A percentile compares a stretch with the other conserved stretches of the same genome.
These are phyloP conservation scores for Marvania coccoides DNA, from an alignment of 139 green algal species.

Conservation along the genomic window DNA sequence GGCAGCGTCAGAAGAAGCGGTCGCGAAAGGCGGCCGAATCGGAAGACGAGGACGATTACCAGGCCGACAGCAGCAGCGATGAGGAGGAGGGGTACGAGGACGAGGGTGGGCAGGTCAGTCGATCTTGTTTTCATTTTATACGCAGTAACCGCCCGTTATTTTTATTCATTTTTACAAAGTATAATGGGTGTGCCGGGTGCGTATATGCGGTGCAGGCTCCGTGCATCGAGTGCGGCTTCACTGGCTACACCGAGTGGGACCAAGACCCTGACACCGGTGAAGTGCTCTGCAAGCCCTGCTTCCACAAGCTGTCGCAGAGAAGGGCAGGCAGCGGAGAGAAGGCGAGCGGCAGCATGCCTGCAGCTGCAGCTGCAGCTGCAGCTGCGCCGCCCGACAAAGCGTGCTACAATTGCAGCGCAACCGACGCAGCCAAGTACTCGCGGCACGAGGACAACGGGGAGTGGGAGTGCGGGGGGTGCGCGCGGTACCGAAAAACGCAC, in stretches of 20 bases:
- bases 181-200: not conserved
- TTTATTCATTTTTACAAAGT: too few species aligned
- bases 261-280: not conserved
- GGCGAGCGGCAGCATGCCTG: not conserved
- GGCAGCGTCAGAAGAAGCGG: not conserved
- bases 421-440: not conserved
- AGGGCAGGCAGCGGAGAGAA: not conserved
- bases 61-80: too few species aligned
- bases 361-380: not conserved
- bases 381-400: not conserved
- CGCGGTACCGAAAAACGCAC: not conserved
- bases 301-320: not conserved
- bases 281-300: not conserved
- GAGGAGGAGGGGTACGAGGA: not conserved
- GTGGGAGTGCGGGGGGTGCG: constrained; percentile 1
- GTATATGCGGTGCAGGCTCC: not conserved
- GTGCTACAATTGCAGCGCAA: not conserved
- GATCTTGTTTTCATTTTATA: too few species aligned
- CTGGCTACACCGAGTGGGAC: not conserved
- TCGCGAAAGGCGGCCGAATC: not conserved
- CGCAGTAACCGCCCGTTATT: too few species aligned
- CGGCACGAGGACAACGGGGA: not conserved
- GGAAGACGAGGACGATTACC: not conserved
- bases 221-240: not conserved
- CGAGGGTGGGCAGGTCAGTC: not conserved